Evolutionary conservation across 2,329 filamentous ascomycete genomes (phyloP), one percentile per base, ranked within the genome.

Genomic region (Blumeriella jaapii): DNA sequence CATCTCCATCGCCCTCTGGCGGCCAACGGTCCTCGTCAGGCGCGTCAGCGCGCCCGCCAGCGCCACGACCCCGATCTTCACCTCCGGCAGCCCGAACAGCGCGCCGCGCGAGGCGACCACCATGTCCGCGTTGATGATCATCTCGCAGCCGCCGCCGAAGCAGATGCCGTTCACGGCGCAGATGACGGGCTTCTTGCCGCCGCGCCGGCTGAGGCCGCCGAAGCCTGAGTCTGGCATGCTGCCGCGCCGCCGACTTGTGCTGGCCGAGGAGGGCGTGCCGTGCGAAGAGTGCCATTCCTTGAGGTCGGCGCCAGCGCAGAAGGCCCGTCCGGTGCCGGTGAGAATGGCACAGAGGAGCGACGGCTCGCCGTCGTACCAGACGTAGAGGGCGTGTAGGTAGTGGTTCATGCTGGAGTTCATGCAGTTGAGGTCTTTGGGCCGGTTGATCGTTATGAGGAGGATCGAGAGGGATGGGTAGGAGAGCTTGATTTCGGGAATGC

Each of bases 81-180:
- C 78, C 58, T 86, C 82, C 0, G 82, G 81, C 5, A 87, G 62
- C 1, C 68, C 71, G 52, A 89, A 86, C 16, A 58, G 61, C 0
- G 80, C 78, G 9, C 55, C 51, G 3, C 59, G 53, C 2, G 66
- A 61, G 3, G 81, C 79, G 19, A 87, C 56, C 2, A 85, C 68
- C 38, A 89, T 60, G 61, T 91, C 83, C 44, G 69, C 71, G 57
- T 85, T 84, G 31, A 80, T 62, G 9, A 74, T 67, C 61, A 86
- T 83, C 62, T 89, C 82, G 58, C 82, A 77, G 2, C 81, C 82
- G 34, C 82, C 82, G 22, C 82, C 82, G 29, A 82, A 67, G 39
- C 78, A 82, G 12, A 80, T 62, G 5, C 82, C 82, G 51, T 86
- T 83, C 13, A 87, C 78, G 1, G 82, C 82, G 1, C 76, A 79